These are phyloP conservation scores for Heritiera fomes DNA, from an alignment of 345 rosid genomes.

Conservation along the genomic window DNA sequence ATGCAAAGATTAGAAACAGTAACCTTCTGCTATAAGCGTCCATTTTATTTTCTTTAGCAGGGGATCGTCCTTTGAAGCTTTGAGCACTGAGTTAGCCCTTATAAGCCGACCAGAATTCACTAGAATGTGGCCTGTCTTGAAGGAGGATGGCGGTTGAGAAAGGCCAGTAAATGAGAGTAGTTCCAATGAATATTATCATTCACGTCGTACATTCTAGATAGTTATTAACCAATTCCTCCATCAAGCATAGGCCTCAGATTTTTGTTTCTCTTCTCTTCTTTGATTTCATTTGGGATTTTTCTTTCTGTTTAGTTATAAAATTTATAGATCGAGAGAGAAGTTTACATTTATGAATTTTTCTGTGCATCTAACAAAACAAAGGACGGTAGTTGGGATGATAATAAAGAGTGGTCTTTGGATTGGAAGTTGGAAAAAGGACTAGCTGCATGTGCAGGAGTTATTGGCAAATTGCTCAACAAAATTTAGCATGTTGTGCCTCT, in stretches of 20 bases:
- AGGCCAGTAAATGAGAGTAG: too few species aligned
- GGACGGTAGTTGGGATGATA: constrained; percentile 1
- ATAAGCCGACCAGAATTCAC: constrained; percentile 20
- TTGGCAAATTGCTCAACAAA: background rate
- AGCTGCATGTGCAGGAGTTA: constrained; percentile 7
- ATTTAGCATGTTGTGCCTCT: background rate
- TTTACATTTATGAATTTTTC: constrained; percentile 7
- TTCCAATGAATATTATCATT: constrained; percentile 5
- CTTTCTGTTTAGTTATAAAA: background rate
- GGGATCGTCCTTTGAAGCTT: too few species aligned
- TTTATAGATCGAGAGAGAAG: background rate
- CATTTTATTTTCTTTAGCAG: constrained; percentile 7
- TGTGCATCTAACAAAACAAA: background rate
- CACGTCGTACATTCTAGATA: background rate
- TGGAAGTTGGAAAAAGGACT: background rate
- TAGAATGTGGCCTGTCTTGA: background rate
- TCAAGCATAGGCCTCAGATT: background rate
- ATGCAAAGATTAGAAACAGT: constrained; percentile 27
- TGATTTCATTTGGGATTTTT: background rate
- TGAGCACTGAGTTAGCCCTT: constrained; percentile 10
- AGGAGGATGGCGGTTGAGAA: too few species aligned
- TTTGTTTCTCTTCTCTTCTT: background rate
- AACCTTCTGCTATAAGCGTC: background rate
- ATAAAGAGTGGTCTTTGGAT: background rate
- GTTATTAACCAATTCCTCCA: background rate